Evolutionary conservation across 257 asterid species (phyloP), one percentile per base, ranked within the genome.

Genomic region (Lycium barbarum): DNA sequence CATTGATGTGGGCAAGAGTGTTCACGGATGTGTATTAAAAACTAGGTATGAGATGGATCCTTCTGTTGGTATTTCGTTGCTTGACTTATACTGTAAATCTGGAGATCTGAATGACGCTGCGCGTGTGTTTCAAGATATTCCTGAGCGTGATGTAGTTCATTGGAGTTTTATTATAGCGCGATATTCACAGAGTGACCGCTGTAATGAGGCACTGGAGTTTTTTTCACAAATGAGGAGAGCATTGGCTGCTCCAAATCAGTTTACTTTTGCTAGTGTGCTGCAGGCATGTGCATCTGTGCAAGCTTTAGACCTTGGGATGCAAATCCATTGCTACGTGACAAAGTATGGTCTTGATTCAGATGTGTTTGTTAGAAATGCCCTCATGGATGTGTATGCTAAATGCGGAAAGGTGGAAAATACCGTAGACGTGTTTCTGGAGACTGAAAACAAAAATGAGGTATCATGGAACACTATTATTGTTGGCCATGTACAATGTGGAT

Each of bases 141-240:
- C 98, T 15, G 94, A 91, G 92, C 86, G 88, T 55, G 92, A 93
- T 63, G 95, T 96, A 71, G 94, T 96, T 85, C 96, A 98, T 14
- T 96, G 99, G 99, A 96, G 98, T 87, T 93, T 96, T 91, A 94
- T 96, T 98, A 96, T 96, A 83, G 90, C 99, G 4, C 92, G 99
- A 3, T 93, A 90, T 87, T 96, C 99, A 22, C 98, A 96, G 86
- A 90, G 93, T 91, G 92, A 88, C 71, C 87, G 47, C 45, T 92
- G 94, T 81, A 88, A 86, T 45, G 97, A 94, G 88, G 98, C 99
- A 1, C 81, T 96, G 90, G 89, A 85, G 84, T 83, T 94, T 80
- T 96, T 93, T 88, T 45, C 84, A 58, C 86, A 87, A 84, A 96
- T 96, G 99, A 85, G 95, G 89, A 88, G 76, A 88, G 67, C 91